A percentile compares a stretch with the other conserved stretches of the same genome.
Conservation (phyloP, 345 rosid species). For the Kandelia obovata region DNA sequence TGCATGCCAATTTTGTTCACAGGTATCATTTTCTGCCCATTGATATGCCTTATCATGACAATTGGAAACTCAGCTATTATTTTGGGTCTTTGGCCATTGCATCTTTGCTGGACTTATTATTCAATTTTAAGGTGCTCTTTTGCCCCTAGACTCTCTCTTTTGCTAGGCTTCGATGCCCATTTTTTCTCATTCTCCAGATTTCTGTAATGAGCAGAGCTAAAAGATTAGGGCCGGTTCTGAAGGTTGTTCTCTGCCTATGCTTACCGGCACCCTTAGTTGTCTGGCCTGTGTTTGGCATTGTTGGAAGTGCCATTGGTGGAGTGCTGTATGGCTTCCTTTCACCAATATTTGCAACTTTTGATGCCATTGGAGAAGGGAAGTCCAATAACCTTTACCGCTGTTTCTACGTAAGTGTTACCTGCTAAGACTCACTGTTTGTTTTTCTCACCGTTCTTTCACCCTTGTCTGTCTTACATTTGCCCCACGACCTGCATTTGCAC, state of each 20-base stretch:
- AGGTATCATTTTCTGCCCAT: slow-evolving; percentile 74
- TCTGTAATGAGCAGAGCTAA: slow-evolving; percentile 56
- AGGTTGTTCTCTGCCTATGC: slow-evolving; percentile 63
- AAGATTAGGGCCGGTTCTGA: slow-evolving; percentile 68
- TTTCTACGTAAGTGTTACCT: slow-evolving; percentile 55
- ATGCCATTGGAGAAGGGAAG: slow-evolving; percentile 92
- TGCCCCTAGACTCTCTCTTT: slow-evolving; percentile 7
- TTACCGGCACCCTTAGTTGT: slow-evolving; percentile 50
- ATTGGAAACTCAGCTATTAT: slow-evolving; percentile 70
- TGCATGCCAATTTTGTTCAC: slow-evolving; percentile 17
- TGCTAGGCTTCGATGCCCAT: slow-evolving; percentile 7
- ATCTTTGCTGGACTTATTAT: slow-evolving; percentile 61
- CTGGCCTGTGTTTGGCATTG: slow-evolving; percentile 58
- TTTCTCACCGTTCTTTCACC: neutral
- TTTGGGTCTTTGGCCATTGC: slow-evolving; percentile 65
- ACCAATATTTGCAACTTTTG: slow-evolving; percentile 88
- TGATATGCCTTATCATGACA: slow-evolving; percentile 57
- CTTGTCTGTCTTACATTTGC: neutral
- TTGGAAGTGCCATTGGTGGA: slow-evolving; percentile 69
- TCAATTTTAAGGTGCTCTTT: slow-evolving; percentile 61
- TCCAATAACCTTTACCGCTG: slow-evolving; percentile 55
- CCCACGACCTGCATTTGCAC: neutral
- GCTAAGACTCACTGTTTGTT: neutral
- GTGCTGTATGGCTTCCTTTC: slow-evolving; percentile 68
- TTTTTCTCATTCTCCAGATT: slow-evolving; percentile 24